Base-by-base conservation (phyloP, 208 protist species). In the Acanthamoeba healyi region DNA sequence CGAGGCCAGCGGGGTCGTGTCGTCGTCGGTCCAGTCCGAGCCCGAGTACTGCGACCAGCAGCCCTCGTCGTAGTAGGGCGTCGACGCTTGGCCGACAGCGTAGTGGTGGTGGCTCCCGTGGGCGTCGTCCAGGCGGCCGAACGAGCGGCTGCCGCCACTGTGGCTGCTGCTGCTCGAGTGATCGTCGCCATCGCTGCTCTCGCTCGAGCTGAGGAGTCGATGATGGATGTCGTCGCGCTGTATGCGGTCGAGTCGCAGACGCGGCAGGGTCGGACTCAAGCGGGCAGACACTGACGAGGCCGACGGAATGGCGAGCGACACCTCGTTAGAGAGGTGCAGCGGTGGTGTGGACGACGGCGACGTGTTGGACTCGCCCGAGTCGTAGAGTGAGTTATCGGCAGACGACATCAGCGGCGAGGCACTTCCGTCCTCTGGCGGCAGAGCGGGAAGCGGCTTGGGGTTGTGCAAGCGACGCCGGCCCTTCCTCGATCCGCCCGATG, bases 241-340 rank as follows among this genome's bases (percentile, higher is more conserved):
- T 9, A 74, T 74, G 65, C 65, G 65, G 19, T 74, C 65, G 36
- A 74, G 65, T 29, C 65, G n/a, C 65, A 74, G 36, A 5, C 65
- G 65, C n/a, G 65, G 65, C 34, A 74, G 65, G 12, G 65, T 34
- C 65, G 65, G 65, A 24, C 65, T 74, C 54, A n/a, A n/a, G n/a
- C n/a, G n/a, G n/a, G n/a, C n/a, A n/a, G 54, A 61, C 65, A 42
- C 32, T 6, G 29, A 15, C 65, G 24, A 19, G 29, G 14, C 14
- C n/a, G 65, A 32, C 36, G 65, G 29, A 36, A 22, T 34, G 22
- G 22, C 17, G 22, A 24, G 29, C 34, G n/a, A 32, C 36, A 10
- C 34, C 65, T 4, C 0, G n/a, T 4, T 34, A 0, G 46, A 51
- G 46, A 9, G 46, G 46, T 51, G 46, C 46, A 51, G 46, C 46